Percentiles rank a stretch among this genome's conserved stretches.
phyloP scores from a whole-genome alignment of 2,329 filamentous ascomycete species.

The Nemania sp. region DNA sequence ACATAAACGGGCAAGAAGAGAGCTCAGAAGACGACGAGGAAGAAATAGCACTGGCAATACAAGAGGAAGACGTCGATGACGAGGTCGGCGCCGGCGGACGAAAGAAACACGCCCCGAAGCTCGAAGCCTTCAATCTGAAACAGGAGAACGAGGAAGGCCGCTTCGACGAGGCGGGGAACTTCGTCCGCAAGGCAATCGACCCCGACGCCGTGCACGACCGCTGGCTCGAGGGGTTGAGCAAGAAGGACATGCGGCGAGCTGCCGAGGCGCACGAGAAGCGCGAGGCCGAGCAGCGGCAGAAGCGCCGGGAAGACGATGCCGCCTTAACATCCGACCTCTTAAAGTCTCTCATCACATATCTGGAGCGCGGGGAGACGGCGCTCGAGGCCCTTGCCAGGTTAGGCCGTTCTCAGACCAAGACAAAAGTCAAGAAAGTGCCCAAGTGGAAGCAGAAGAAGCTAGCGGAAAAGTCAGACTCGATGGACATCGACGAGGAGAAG shows the following conservation, averaged over 20 bases:
- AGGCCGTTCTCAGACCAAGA: slow-evolving; percentile 73
- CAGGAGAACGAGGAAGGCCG: slow-evolving; percentile 90
- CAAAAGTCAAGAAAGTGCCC: slow-evolving; percentile 61
- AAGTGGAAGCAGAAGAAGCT: slow-evolving; percentile 79
- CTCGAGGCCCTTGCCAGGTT: slow-evolving; percentile 88
- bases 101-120: slow-evolving; percentile 91
- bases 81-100: slow-evolving; percentile 91
- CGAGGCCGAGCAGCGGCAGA: slow-evolving; percentile 79
- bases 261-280: slow-evolving; percentile 88
- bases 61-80: slow-evolving; percentile 83
- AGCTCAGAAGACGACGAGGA: slow-evolving; percentile 72
- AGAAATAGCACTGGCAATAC: slow-evolving; percentile 79
- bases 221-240: slow-evolving; percentile 92
- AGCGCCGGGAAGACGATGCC: slow-evolving; percentile 79
- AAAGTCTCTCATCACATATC: slow-evolving; percentile 74
- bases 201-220: slow-evolving; percentile 90
- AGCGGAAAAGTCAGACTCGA: slow-evolving; percentile 67
- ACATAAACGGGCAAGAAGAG: slow-evolving; percentile 68
- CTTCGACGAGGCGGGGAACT: slow-evolving; percentile 93
- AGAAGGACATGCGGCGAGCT: slow-evolving; percentile 91
- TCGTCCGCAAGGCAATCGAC: slow-evolving; percentile 87
- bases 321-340: slow-evolving; percentile 80
- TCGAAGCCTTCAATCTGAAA: slow-evolving; percentile 96
- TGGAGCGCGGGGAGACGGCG: slow-evolving; percentile 86
- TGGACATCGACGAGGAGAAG: slow-evolving; percentile 76